Percentiles rank a stretch among this genome's conserved stretches.
phyloP scores from a whole-genome alignment of 169 alveolate species.

The Eimeria tenella region DNA sequence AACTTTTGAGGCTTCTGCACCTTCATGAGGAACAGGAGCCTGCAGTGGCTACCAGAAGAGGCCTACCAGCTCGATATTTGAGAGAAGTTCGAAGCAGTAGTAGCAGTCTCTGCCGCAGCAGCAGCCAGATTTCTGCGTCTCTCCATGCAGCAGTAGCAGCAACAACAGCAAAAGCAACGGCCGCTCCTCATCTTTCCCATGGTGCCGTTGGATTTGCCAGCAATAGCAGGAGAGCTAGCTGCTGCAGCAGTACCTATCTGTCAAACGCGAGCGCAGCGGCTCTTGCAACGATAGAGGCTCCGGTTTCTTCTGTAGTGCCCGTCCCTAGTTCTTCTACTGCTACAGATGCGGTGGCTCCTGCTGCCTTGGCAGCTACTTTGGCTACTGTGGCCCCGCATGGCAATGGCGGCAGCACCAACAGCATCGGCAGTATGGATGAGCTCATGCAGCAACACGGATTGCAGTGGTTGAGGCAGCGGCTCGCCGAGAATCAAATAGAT shows the following conservation, averaged over 20 bases:
- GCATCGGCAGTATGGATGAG: conserved; percentile 36
- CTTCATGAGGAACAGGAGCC: conserved; percentile 11
- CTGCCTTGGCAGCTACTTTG: not conserved
- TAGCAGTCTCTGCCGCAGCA: conserved; percentile 70
- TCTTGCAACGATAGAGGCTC: conserved; percentile 20
- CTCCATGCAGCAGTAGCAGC: conserved; percentile 58
- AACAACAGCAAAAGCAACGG: conserved; percentile 1
- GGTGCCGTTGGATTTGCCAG: conserved; percentile 33
- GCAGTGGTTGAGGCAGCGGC: conserved; percentile 71
- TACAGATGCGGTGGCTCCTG: not conserved
- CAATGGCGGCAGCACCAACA: not conserved
- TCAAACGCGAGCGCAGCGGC: conserved; percentile 56
- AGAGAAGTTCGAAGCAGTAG: conserved; percentile 24
- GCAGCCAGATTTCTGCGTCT: conserved; percentile 46
- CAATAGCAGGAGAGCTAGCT: conserved; percentile 70
- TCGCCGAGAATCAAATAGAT: conserved; percentile 51
- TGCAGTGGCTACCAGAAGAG: not conserved
- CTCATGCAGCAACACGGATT: conserved; percentile 47
- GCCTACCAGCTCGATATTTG: not conserved
- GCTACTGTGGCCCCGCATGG: not conserved
- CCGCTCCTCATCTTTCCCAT: conserved; percentile 20
- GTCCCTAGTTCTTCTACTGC: not conserved
- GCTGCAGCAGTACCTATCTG: conserved; percentile 61
- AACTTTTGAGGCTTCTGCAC: conserved; percentile 2
- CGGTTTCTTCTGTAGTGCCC: conserved; percentile 25